A percentile compares a stretch with the other conserved stretches of the same genome.
phyloP scores from a whole-genome alignment of 2,329 filamentous ascomycete genomes.

The Sporothrix brasiliensis region DNA sequence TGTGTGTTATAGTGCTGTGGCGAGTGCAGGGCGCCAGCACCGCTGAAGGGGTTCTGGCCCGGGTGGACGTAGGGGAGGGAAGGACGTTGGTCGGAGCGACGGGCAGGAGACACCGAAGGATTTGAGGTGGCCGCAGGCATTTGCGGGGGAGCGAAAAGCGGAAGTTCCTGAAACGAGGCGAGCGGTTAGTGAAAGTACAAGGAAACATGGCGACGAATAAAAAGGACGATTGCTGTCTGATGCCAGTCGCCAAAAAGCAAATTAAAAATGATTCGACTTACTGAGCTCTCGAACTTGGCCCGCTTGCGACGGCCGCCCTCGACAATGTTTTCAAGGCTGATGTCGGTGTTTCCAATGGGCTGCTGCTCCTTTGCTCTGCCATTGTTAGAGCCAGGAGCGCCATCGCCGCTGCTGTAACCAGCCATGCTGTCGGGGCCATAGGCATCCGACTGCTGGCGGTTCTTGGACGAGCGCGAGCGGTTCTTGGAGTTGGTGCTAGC shows the following conservation, averaged over 20 bases:
- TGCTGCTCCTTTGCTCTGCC: conserved; percentile 76
- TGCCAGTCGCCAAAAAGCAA: conserved; percentile 30
- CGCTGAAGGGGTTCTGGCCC: conserved; percentile 77
- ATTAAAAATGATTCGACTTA: conserved; percentile 58
- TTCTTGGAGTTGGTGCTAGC: conserved; percentile 63
- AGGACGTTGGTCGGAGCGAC: conserved; percentile 73
- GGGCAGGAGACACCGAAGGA: conserved; percentile 91
- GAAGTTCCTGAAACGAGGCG: conserved; percentile 70
- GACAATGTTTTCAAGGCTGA: conserved; percentile 97
- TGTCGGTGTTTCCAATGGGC: conserved; percentile 84
- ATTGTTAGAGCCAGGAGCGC: conserved; percentile 73
- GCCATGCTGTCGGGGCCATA: conserved; percentile 64
- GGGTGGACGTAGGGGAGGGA: conserved; percentile 74
- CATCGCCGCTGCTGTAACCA: conserved; percentile 86
- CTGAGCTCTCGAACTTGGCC: conserved; percentile 94
- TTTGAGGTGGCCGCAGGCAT: conserved; percentile 95
- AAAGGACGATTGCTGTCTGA: not conserved
- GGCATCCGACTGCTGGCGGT: conserved; percentile 47
- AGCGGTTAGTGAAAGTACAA: conserved; percentile 8
- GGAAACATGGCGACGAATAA: not conserved
- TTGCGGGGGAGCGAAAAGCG: conserved; percentile 90
- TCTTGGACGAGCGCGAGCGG: conserved; percentile 68
- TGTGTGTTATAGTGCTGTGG: conserved; percentile 72
- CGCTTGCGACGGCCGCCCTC: conserved; percentile 94
- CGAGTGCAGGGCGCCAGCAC: conserved; percentile 76